Evolutionary conservation across 441 rosid species (phyloP), one percentile per base, ranked within the genome.

Genomic region (Corymbia citriodora): DNA sequence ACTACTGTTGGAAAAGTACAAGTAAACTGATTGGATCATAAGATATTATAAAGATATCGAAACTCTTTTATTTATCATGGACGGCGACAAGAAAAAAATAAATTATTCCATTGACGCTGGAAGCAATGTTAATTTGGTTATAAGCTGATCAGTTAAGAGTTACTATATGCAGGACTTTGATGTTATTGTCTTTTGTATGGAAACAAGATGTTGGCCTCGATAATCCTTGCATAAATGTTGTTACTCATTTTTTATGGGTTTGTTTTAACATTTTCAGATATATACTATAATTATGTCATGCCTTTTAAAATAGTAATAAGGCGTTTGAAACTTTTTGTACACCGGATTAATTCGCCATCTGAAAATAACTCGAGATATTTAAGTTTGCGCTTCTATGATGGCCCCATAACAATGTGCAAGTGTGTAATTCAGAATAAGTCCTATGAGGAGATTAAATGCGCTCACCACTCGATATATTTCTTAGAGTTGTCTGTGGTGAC

Each of bases 361-460:
- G 0, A 33, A 70, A 70, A 9, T 33, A 17, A 31, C 0, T 70
- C 12, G 45, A 33, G 6, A 33, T 33, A 17, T 1, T 16, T 0
- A 16, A 23, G 19, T 8, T 31, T 33, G 23, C 5, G 7, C 45
- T 70, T 0, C 7, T 33, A 31, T 12, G 21, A 18, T 70, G 79
- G 45, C 25, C 10, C 31, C 4, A 9, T 17, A 17, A 16, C 3
- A 70, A 70, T 17, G 81, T 7, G 0, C 25, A 33, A 70, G 7
- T 70, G 23, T 4, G 12, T 33, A 70, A 70, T 70, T 70, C 11
- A 70, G 17, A 9, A 17, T 17, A 33, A 31, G 12, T 29, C 9
- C 9, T 63, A 29, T 3, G 17, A 63, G 33, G 70, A 63, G 70
- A 13, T 63, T 0, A 16, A 11, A 63, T 63, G 70, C 0, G 0